Conservation (phyloP, 768 basidiomycete species). For the Termitomyces sp. region DNA sequence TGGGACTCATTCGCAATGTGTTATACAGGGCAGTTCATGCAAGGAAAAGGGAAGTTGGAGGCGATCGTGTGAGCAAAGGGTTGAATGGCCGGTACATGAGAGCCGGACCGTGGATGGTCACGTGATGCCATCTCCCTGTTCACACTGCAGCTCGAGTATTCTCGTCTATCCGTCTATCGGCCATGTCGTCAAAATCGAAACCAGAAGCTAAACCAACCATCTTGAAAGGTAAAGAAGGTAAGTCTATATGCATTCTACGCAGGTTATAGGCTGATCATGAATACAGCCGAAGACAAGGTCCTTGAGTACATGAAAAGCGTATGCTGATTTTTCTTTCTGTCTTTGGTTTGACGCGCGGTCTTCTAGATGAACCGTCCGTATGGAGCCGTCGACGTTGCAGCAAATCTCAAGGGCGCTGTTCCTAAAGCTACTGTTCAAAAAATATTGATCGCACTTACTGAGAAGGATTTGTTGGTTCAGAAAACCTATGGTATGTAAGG, state of each 20-base stretch:
- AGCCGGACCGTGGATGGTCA: constrained; percentile 1
- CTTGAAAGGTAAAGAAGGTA: constrained; percentile 78
- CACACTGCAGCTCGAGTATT: not conserved
- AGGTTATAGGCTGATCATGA: not conserved
- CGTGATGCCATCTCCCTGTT: not conserved
- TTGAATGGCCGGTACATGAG: not conserved
- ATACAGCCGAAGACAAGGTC: constrained; percentile 68
- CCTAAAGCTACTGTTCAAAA: constrained; percentile 84
- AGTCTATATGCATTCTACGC: not conserved
- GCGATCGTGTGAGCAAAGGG: not conserved
- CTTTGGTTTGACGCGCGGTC: constrained; percentile 3
- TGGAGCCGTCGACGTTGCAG: constrained; percentile 87
- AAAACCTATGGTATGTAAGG: constrained; percentile 69
- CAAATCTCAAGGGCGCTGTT: constrained; percentile 86
- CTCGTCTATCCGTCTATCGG: not conserved
- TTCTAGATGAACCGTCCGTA: constrained; percentile 88
- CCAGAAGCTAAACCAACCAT: constrained; percentile 44
- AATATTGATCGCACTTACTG: constrained; percentile 76
- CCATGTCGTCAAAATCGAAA: constrained; percentile 53
- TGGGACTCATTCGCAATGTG: constrained; percentile 52
- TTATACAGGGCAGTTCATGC: constrained; percentile 26
- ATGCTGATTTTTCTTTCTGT: constrained; percentile 1
- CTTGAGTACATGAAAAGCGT: constrained; percentile 78
- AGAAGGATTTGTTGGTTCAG: constrained; percentile 75
- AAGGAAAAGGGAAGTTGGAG: constrained; percentile 10